These are phyloP conservation scores for Priceomyces castillae DNA, from an alignment of 805 yeast genomes.

Conservation along the genomic window DNA sequence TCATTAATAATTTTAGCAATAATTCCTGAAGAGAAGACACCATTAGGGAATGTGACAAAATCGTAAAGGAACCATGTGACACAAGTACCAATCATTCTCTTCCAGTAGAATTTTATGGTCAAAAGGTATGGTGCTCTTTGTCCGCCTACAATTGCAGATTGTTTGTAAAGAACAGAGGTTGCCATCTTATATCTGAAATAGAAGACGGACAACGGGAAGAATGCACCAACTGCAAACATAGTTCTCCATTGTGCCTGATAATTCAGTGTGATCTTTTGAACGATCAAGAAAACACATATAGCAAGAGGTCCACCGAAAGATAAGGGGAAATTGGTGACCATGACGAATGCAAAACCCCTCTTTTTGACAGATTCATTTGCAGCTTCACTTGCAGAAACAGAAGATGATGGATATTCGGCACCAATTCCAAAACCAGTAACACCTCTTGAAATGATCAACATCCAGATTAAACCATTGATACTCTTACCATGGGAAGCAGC, in stretches of 20 bases:
- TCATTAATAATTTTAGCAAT: conserved; percentile 47
- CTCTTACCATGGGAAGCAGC: conserved; percentile 66
- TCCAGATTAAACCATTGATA: conserved; percentile 69
- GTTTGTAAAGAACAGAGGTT: conserved; percentile 60
- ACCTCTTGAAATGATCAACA: conserved; percentile 72
- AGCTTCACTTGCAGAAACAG: conserved; percentile 68
- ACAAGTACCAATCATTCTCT: conserved; percentile 63
- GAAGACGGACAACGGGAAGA: conserved; percentile 71
- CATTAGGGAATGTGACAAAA: conserved; percentile 78
- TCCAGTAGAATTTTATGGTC: conserved; percentile 67
- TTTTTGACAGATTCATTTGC: conserved; percentile 63
- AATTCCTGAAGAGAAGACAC: conserved; percentile 61
- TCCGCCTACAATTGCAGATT: conserved; percentile 57
- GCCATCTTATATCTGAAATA: conserved; percentile 71
- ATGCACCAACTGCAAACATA: conserved; percentile 60
- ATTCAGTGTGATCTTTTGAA: conserved; percentile 52
- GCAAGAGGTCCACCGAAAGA: conserved; percentile 82
- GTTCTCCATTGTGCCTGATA: conserved; percentile 66
- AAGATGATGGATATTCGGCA: conserved; percentile 71
- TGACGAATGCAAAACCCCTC: conserved; percentile 63
- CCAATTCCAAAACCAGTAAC: conserved; percentile 78
- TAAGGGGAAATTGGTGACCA: conserved; percentile 72
- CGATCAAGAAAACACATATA: conserved; percentile 62
- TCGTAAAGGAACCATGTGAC: conserved; percentile 80
- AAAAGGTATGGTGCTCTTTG: conserved; percentile 51